Evolutionary conservation across 768 basidiomycete genomes (phyloP).

Genomic region (Podaxis mareebaensis): DNA sequence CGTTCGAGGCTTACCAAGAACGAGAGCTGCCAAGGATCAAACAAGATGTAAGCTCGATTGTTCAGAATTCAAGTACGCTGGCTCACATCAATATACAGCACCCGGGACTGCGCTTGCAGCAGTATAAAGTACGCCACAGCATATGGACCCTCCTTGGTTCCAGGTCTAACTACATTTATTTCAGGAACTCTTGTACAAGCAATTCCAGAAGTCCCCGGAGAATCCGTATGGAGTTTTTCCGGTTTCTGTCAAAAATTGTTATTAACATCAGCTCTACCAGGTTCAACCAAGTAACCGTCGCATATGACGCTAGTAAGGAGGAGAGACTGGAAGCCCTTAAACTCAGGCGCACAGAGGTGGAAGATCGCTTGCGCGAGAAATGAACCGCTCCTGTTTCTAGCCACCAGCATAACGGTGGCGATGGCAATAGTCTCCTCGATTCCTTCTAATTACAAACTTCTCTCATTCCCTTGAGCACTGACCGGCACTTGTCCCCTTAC

Average conservation of each 20-base stretch:
- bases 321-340: constrained; percentile 79
- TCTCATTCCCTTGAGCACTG: not conserved
- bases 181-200: constrained; percentile 85
- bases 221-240: constrained; percentile 69
- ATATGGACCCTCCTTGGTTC: not conserved
- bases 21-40: constrained; percentile 78
- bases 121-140: constrained; percentile 65
- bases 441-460: not conserved
- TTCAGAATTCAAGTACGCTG: constrained; percentile 13
- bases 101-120: constrained; percentile 87
- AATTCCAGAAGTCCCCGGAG: constrained; percentile 95
- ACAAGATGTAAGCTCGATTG: constrained; percentile 52
- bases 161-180: constrained; percentile 9
- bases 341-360: constrained; percentile 62
- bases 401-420: not conserved
- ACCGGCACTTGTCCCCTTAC: too few species aligned
- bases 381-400: not conserved
- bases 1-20: constrained; percentile 91
- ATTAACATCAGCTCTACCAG: constrained; percentile 35
- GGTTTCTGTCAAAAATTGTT: not conserved
- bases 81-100: constrained; percentile 46
- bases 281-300: constrained; percentile 79
- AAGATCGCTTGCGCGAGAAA: constrained; percentile 63
- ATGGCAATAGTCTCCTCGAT: not conserved
- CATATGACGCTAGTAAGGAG: constrained; percentile 88